Evolutionary conservation across 2,329 filamentous ascomycete species (phyloP).

Genomic region (Hawksworthiomyces lignivorus): DNA sequence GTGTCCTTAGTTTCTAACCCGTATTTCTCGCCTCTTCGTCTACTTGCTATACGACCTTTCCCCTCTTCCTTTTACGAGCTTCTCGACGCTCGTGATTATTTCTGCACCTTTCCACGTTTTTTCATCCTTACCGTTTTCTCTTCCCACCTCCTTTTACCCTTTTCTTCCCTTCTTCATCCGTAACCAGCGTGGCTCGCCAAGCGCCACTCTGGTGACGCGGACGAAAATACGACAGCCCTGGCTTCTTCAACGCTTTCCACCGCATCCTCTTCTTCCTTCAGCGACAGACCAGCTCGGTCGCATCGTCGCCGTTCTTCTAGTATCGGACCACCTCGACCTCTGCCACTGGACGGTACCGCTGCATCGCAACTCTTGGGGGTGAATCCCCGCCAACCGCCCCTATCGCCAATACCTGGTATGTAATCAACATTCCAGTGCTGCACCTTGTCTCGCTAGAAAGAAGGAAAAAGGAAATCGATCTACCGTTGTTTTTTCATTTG

Average conservation of each 20-base stretch:
- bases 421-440: slow-evolving; percentile 1
- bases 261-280: slow-evolving; percentile 48
- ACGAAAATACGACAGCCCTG: slow-evolving; percentile 34
- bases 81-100: too few species aligned
- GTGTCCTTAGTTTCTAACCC: slow-evolving; percentile 10
- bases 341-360: slow-evolving; percentile 25
- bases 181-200: slow-evolving; percentile 16
- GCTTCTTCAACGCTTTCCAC: slow-evolving; percentile 38
- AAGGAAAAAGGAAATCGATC: not conserved
- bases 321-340: slow-evolving; percentile 18
- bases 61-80: not conserved
- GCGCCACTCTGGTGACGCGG: slow-evolving; percentile 20
- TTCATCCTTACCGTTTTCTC: not conserved
- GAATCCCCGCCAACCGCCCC: slow-evolving; percentile 30
- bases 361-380: slow-evolving; percentile 29
- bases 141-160: not conserved
- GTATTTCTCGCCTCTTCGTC: slow-evolving; percentile 1
- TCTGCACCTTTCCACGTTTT: not conserved
- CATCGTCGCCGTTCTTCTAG: slow-evolving; percentile 33
- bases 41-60: not conserved
- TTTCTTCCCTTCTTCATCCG: not conserved
- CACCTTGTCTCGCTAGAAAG: not conserved
- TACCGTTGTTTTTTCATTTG: not conserved
- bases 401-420: slow-evolving; percentile 52
- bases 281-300: slow-evolving; percentile 38